Evolutionary conservation across 164 flowering plant genomes (phyloP).

Genomic region (Dillenia turbinata): DNA sequence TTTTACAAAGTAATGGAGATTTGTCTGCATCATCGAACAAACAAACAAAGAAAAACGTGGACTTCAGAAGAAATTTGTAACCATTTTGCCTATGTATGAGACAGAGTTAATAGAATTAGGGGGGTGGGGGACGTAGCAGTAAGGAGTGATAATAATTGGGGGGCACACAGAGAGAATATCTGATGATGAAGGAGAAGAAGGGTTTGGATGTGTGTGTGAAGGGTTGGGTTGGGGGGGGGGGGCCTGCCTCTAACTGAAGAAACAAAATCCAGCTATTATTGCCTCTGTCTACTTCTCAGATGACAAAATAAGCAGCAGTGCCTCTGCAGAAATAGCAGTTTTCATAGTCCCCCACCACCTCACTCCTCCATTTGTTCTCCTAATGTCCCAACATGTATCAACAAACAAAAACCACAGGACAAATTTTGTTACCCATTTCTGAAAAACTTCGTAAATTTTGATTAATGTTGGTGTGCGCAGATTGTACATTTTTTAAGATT

Average conservation of each 20-base stretch:
- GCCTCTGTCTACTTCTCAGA: constrained; percentile 54
- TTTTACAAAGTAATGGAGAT: too few species aligned
- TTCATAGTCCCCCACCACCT: constrained; percentile 20
- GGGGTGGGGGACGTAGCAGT: constrained; percentile 10
- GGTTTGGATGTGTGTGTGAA: constrained; percentile 3
- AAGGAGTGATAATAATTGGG: constrained; percentile 18
- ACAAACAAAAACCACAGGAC: constrained; percentile 1
- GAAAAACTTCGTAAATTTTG: neutral
- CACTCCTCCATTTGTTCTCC: constrained; percentile 1
- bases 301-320: constrained; percentile 49
- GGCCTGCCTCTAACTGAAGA: constrained; percentile 44
- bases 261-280: constrained; percentile 62
- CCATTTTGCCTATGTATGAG: neutral
- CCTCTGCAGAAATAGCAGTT: constrained; percentile 26
- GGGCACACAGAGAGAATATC: too few species aligned
- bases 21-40: neutral
- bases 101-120: neutral
- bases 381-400: neutral
- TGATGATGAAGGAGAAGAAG: constrained; percentile 12
- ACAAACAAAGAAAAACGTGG: neutral
- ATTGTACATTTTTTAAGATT: neutral
- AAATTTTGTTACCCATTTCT: neutral
- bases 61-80: neutral
- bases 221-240: constrained; percentile 31
- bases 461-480: neutral